Evolutionary conservation across 2,329 filamentous ascomycete genomes (phyloP).

Genomic region (Emmonsiellopsis sp.): DNA sequence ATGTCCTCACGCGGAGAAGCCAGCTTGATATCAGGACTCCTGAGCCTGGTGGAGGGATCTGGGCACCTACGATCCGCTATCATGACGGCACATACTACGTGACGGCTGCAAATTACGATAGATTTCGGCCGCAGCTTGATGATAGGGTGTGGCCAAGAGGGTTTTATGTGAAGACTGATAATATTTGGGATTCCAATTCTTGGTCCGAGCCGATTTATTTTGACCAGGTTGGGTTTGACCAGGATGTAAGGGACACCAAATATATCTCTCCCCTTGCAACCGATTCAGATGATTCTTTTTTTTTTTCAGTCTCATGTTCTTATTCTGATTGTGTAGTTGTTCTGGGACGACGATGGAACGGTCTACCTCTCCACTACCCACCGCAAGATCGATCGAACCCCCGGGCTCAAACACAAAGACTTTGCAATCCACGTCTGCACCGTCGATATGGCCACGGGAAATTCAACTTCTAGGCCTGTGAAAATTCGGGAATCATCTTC

Average conservation of each 20-base stretch:
- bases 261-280: background rate
- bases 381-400: conserved; percentile 28
- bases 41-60: conserved; percentile 30
- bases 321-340: conserved; percentile 29
- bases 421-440: conserved; percentile 37
- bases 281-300: background rate
- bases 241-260: conserved; percentile 34
- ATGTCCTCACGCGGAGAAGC: conserved; percentile 24
- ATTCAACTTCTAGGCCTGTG: conserved; percentile 22
- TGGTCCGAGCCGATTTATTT: conserved; percentile 50
- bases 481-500: conserved; percentile 38
- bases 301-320: background rate
- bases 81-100: conserved; percentile 39
- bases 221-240: conserved; percentile 46
- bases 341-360: conserved; percentile 43
- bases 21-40: conserved; percentile 29
- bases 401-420: conserved; percentile 38
- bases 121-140: conserved; percentile 30
- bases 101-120: conserved; percentile 37
- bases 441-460: conserved; percentile 24
- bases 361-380: conserved; percentile 41
- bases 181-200: conserved; percentile 43
- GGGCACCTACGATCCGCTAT: conserved; percentile 44
- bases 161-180: conserved; percentile 45
- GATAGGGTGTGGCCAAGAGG: conserved; percentile 45